These are phyloP conservation scores for Arabidopsis hybrid DNA, from an alignment of 441 rosid species.

Conservation along the genomic window DNA sequence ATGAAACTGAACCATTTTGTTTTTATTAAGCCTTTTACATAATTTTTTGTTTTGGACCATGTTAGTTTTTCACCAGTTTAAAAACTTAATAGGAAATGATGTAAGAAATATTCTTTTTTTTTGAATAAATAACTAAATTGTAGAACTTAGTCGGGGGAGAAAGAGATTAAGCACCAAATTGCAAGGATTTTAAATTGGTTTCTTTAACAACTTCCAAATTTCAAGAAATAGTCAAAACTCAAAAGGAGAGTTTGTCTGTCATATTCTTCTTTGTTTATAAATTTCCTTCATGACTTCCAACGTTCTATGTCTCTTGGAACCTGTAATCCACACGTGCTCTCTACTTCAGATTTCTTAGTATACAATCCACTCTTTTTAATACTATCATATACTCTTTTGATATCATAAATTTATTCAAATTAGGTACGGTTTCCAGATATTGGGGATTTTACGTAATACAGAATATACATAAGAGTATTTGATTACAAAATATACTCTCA, in stretches of 20 bases:
- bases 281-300: not conserved
- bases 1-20: not conserved
- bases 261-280: not conserved
- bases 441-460: conserved; percentile 18
- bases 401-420: not conserved
- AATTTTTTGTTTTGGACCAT: not conserved
- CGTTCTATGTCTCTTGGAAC: conserved; percentile 20
- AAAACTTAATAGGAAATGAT: not conserved
- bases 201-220: conserved; percentile 4
- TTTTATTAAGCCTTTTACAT: not conserved
- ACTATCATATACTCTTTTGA: too few relatives aligned
- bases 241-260: conserved; percentile 39
- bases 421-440: conserved; percentile 30
- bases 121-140: too few relatives aligned
- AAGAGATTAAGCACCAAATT: not conserved
- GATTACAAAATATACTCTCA: not conserved
- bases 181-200: conserved; percentile 15
- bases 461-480: conserved; percentile 5
- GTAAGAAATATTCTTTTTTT: not conserved
- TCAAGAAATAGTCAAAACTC: conserved; percentile 33
- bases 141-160: not conserved
- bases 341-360: not conserved
- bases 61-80: not conserved
- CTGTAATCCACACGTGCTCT: conserved; percentile 33
- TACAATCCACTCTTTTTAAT: not conserved